phyloP scores from a whole-genome alignment of 306 rosid species.

The Medicago lupulina region DNA sequence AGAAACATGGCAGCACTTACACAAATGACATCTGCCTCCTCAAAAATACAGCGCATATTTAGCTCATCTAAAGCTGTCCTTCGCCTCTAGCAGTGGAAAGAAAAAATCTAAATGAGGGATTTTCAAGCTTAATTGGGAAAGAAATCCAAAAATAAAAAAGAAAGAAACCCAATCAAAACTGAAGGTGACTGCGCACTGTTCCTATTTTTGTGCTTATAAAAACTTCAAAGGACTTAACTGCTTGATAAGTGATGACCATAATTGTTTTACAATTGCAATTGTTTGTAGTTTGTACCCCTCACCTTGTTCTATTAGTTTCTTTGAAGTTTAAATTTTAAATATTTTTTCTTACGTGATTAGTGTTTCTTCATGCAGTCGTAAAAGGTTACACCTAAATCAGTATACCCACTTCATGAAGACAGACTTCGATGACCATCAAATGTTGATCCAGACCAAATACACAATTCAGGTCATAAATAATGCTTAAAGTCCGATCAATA shows the following conservation, averaged over 20 bases:
- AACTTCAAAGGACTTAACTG: constrained; percentile 24
- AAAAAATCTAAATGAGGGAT: constrained; percentile 34
- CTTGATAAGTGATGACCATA: constrained; percentile 16
- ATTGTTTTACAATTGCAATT: constrained; percentile 19
- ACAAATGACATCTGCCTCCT: constrained; percentile 87
- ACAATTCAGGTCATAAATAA: constrained; percentile 26
- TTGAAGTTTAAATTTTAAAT: background rate
- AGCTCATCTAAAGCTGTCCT: constrained; percentile 89
- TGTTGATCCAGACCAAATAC: background rate
- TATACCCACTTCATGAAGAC: background rate
- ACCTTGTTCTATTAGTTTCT: constrained; percentile 22
- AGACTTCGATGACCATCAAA: constrained; percentile 15
- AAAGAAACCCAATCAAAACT: constrained; percentile 7
- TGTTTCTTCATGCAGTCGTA: constrained; percentile 9
- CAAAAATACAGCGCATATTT: constrained; percentile 88
- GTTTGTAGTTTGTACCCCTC: background rate
- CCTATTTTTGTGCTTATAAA: constrained; percentile 9
- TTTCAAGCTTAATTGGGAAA: constrained; percentile 23
- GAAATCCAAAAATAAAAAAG: constrained; percentile 24
- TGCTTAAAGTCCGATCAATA: constrained; percentile 13
- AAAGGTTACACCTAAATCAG: constrained; percentile 9
- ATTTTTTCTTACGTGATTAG: background rate
- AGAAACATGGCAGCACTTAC: constrained; percentile 48
- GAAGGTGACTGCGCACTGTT: background rate
- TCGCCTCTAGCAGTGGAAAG: constrained; percentile 69